A percentile compares a stretch with the other conserved stretches of the same genome.
phyloP scores from a whole-genome alignment of 1,139 yeast genomes.

The Geotrichum australiense region DNA sequence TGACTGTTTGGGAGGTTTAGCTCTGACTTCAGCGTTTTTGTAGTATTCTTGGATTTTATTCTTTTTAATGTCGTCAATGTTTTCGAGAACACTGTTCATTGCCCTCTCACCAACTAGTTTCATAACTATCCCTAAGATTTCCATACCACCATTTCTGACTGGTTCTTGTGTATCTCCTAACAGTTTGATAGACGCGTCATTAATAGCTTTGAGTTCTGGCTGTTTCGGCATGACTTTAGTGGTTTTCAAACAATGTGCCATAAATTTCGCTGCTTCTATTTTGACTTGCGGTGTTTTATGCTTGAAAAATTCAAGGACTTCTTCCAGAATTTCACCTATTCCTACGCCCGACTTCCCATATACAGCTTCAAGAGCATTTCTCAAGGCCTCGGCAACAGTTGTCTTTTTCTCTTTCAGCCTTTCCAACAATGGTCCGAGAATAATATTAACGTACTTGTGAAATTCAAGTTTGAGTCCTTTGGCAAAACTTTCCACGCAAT shows the following conservation, averaged over 20 bases:
- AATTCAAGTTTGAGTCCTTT: conserved; percentile 57
- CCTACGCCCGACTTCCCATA: conserved; percentile 32
- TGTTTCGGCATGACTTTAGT: conserved; percentile 46
- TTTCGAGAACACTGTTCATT: conserved; percentile 52
- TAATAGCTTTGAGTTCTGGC: conserved; percentile 50
- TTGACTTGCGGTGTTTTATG: conserved; percentile 84
- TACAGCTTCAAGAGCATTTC: conserved; percentile 57
- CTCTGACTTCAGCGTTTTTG: conserved; percentile 48
- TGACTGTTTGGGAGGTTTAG: conserved; percentile 13
- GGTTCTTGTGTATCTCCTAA: conserved; percentile 81
- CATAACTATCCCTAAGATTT: conserved; percentile 74
- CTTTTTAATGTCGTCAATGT: conserved; percentile 64
- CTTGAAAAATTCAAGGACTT: conserved; percentile 50
- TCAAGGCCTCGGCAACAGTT: conserved; percentile 64
- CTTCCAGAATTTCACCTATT: conserved; percentile 54
- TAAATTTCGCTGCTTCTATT: conserved; percentile 57
- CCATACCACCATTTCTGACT: conserved; percentile 72
- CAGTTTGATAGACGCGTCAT: conserved; percentile 51
- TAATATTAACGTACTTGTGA: conserved; percentile 46
- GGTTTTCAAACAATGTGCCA: conserved; percentile 56
- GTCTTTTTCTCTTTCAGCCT: conserved; percentile 85
- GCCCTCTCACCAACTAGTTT: conserved; percentile 72
- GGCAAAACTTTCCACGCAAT: conserved; percentile 56
- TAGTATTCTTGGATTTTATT: conserved; percentile 57
- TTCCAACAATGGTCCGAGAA: conserved; percentile 64